These are phyloP conservation scores for Lepidium africanum DNA, from an alignment of 345 rosid genomes.

Conservation along the genomic window DNA sequence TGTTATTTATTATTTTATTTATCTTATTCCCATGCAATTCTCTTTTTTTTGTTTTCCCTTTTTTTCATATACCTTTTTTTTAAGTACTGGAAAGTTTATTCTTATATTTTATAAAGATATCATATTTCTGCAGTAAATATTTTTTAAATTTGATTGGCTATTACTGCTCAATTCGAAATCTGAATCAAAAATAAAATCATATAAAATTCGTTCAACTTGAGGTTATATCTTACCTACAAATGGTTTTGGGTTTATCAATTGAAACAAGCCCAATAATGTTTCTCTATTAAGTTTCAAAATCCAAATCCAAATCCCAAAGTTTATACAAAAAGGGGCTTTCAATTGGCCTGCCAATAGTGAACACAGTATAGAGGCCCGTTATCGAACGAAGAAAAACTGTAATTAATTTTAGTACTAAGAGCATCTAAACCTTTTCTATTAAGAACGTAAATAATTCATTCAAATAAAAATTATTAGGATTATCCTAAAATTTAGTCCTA, in stretches of 20 bases:
- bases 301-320: not conserved
- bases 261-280: not conserved
- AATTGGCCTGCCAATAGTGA: not conserved
- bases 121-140: not conserved
- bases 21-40: slow-evolving; percentile 1
- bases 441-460: too few species aligned
- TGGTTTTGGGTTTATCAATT: not conserved
- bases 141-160: not conserved
- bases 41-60: not conserved
- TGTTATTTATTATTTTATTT: not conserved
- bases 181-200: not conserved
- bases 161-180: not conserved
- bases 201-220: not conserved
- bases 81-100: not conserved
- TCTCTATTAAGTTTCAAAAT: not conserved
- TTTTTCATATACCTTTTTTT: not conserved
- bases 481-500: too few species aligned
- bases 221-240: not conserved
- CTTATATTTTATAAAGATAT: not conserved
- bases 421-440: too few species aligned
- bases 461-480: too few species aligned
- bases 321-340: not conserved
- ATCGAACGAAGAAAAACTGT: not conserved
- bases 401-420: too few species aligned
- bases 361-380: not conserved